phyloP scores from a whole-genome alignment of 1,284 basidiomycete species.

The Bjerkandera adusta region DNA sequence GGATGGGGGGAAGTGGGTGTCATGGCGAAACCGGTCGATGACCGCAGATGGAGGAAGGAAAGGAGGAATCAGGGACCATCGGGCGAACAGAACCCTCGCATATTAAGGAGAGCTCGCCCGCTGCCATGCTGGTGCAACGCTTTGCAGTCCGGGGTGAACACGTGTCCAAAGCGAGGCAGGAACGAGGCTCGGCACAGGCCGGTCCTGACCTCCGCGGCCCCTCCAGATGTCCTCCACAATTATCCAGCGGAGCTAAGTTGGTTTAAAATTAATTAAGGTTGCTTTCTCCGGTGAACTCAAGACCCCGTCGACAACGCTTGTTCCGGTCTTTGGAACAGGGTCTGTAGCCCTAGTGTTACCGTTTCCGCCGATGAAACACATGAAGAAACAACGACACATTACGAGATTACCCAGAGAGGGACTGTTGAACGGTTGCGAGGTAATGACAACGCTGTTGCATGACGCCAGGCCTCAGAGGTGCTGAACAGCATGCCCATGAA shows the following conservation, averaged over 20 bases:
- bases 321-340: neutral
- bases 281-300: neutral
- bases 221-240: neutral
- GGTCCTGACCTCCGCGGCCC: neutral
- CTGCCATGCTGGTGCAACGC: slow-evolving; percentile 14
- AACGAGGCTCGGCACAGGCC: slow-evolving; percentile 8
- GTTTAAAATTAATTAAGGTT: neutral
- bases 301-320: neutral
- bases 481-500: too few relatives aligned
- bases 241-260: neutral
- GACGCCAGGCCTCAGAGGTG: too few relatives aligned
- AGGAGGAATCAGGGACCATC: neutral
- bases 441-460: too few relatives aligned
- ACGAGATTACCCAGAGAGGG: too few relatives aligned
- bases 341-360: neutral
- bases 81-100: slow-evolving; percentile 1
- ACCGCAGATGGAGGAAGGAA: slow-evolving; percentile 1
- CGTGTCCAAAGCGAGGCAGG: too few relatives aligned
- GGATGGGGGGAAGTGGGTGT: slow-evolving; percentile 9
- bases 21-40: slow-evolving; percentile 9
- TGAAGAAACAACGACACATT: too few relatives aligned
- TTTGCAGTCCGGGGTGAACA: slow-evolving; percentile 11
- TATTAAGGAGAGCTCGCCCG: neutral
- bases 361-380: neutral
- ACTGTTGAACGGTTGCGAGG: too few relatives aligned